Base-by-base conservation (phyloP, 371 early-diverging fungal genomes). In the Catenaria anguillulae region DNA sequence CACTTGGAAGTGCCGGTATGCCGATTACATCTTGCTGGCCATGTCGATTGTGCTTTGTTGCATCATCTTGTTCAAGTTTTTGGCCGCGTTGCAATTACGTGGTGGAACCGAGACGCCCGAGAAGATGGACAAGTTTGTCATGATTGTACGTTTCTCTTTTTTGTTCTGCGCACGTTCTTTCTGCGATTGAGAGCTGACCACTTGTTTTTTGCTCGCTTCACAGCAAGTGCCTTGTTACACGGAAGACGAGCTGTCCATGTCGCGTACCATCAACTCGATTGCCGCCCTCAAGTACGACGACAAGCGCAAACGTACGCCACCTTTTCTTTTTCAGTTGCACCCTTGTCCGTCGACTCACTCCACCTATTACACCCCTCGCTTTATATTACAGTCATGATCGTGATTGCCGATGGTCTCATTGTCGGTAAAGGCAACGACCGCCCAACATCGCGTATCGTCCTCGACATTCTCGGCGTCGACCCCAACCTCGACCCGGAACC, bases 361-460 rank as follows among this genome's bases (percentile, higher is more conserved):
- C n/a, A n/a, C n/a, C n/a, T n/a, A n/a, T n/a, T n/a, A n/a, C n/a
- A n/a, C n/a, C n/a, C n/a, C n/a, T n/a, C n/a, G n/a, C n/a, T n/a
- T n/a, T n/a, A n/a, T n/a, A n/a, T n/a, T n/a, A n/a, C n/a, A n/a
- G n/a, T 86, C 19, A 71, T 87, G 37, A 70, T 85, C 60, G 74
- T 87, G 31, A 68, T 79, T 43, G 69, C 71, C 33, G 79, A 67
- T 40, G 67, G 67, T 34, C 69, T 69, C 59, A 67, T 67, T 63
- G 60, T 65, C 31, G 63, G 90, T 55, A 81, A 87, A 55, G 99
- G 98, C 64, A 97, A 98, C 71, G 97, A 95, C 63, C 81, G 86
- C 37, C 90, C 96, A 10, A 99, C 99, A 0, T 97, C 99, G 31
- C 88, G 93, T 63, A 93, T 98, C 65, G 90, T 97, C 21, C 74